phyloP scores from a whole-genome alignment of 2,329 filamentous ascomycete genomes.

The Aspergillus nomiae region DNA sequence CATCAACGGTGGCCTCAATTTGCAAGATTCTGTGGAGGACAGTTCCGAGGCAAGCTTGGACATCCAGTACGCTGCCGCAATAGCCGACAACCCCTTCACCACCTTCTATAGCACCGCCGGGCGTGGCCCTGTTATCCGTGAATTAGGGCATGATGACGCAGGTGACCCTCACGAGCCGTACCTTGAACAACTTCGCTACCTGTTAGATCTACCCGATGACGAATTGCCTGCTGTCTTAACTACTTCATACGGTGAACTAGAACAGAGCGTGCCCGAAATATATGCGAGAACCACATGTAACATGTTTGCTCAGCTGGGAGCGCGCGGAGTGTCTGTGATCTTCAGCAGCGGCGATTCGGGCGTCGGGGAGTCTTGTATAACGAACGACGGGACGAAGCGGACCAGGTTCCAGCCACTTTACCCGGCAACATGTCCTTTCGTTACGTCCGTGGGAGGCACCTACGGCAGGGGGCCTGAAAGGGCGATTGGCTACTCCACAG shows the following conservation, averaged over 20 bases:
- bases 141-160: slow-evolving; percentile 44
- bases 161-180: slow-evolving; percentile 66
- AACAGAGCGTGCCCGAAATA: slow-evolving; percentile 60
- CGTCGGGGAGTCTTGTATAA: slow-evolving; percentile 57
- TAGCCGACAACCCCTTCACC: slow-evolving; percentile 58
- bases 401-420: slow-evolving; percentile 57
- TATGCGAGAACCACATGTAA: slow-evolving; percentile 65
- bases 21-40: slow-evolving; percentile 46
- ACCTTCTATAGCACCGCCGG: slow-evolving; percentile 64
- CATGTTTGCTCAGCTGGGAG: slow-evolving; percentile 64
- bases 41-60: slow-evolving; percentile 66
- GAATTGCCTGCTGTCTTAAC: slow-evolving; percentile 65
- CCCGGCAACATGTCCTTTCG: slow-evolving; percentile 62
- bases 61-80: slow-evolving; percentile 60
- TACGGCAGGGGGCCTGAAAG: slow-evolving; percentile 55
- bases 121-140: slow-evolving; percentile 53
- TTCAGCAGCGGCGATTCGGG: slow-evolving; percentile 66
- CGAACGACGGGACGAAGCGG: slow-evolving; percentile 57
- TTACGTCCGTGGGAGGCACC: slow-evolving; percentile 65
- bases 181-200: slow-evolving; percentile 63
- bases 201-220: slow-evolving; percentile 56
- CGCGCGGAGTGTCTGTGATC: slow-evolving; percentile 68
- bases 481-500: slow-evolving; percentile 55
- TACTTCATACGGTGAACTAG: slow-evolving; percentile 72
- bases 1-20: slow-evolving; percentile 59